Base-by-base conservation (phyloP, 768 basidiomycete genomes). In the Lactifluus subvellereus region DNA sequence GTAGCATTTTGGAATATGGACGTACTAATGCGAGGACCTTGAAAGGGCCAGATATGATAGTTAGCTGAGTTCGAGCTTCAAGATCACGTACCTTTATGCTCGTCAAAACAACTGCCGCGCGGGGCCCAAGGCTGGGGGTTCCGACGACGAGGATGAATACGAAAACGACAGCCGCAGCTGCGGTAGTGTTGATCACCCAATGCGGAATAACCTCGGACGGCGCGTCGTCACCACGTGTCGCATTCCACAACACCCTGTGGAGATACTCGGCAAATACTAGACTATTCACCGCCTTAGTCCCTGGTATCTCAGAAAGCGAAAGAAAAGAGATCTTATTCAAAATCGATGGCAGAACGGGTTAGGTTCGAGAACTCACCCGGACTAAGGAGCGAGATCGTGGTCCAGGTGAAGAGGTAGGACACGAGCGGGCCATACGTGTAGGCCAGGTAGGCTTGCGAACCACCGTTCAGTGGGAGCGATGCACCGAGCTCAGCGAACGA, bases 221-320 rank as follows among this genome's bases (percentile, higher is more conserved):
- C 30, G 52, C 32, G 3, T 60, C 51, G 18, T 60, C 59, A 4
- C 59, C 59, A 16, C 59, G 59, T 33, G 51, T 60, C 32, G 42
- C 52, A 13, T 54, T 54, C 59, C 59, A 60, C 5, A 60, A 9
- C 7, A 53, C 33, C 42, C 59, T 52, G 42, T 60, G 33, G 6
- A 60, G 9, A 18, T 53, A 60, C 16, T 60, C 59, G 8, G 59
- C 59, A 27, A 60, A 53, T 11, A 60, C 59, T n/a, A 60, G 51
- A 33, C 59, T 60, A 38, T 43, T 60, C 42, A 60, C 59, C 14
- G 59, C 59, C 59, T 53, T 60, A 13, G 59, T 60, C 27, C 59
- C 51, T 60, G 22, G 3, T 33, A 49, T 8, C 33, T 13, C 7
- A 51, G 14, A 11, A 13, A 32, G 45, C 27, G 43, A 30, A 27